Base-by-base conservation (phyloP, 768 basidiomycete species). In the Rhizopogon salebrosus region DNA sequence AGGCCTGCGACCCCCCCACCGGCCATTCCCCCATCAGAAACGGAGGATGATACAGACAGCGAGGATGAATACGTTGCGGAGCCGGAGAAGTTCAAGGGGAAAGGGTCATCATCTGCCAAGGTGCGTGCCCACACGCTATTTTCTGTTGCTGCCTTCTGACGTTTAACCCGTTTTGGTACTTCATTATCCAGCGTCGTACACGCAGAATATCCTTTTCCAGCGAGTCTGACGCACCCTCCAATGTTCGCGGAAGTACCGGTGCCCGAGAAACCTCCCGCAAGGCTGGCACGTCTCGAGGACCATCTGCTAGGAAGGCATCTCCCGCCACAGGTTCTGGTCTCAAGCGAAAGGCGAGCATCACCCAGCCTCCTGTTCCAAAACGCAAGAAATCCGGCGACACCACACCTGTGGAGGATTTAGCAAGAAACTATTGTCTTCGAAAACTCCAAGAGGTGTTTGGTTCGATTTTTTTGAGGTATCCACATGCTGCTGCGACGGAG, bases 401-500 rank as follows among this genome's bases (percentile, higher is more conserved):
- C 36, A 60, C 62, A n/a, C 68, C 74, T 1, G 66, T 71, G 6
- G 85, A 85, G n/a, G 90, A 93, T 60, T 82, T 87, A 8, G 77
- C 81, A 0, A 77, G 91, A 56, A 90, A 84, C 64, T 92, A 91
- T 59, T 93, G 91, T 66, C 73, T 89, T 45, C 78, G 79, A 13
- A 91, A 91, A 68, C 69, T 92, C 59, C 79, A 83, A 60, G 85
- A 87, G 43, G 70, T 91, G 55, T 81, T 92, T 66, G 73, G 72
- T 55, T 78, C 83, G 26, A 81, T 92, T 20, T 92, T 88, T 66
- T 59, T 82, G 57, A 77, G 81, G 55, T 88, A 91, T 70, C 87
- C 87, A 20, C 76, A 80, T 66, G 68, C 77, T 39, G 57, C 54
- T 39, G 64, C 64, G n/a, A 66, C 68, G n/a, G 66, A 57, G 56